Percentiles rank a stretch among this genome's conserved stretches.
Conservation (phyloP, 2,329 filamentous ascomycete genomes). For the Aspergillus sp. region DNA sequence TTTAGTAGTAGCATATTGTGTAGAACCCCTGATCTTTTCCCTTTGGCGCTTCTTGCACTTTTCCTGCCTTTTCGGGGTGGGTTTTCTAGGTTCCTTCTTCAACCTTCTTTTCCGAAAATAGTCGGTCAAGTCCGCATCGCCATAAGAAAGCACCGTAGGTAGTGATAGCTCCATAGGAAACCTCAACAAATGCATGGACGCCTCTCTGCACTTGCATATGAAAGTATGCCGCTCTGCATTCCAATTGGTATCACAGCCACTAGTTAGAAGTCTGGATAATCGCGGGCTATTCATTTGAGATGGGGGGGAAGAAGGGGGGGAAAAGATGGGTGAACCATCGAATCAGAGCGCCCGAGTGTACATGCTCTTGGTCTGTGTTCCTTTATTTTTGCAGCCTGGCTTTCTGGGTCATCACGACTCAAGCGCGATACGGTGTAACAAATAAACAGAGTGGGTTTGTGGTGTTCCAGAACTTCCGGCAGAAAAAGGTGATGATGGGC, state of each 20-base stretch:
- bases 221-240: not conserved
- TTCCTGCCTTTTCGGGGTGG: not conserved
- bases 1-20: not conserved
- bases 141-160: not conserved
- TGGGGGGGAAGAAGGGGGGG: not conserved
- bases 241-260: not conserved
- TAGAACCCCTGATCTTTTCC: not conserved
- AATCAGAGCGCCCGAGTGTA: not conserved
- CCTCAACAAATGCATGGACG: not conserved
- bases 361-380: not conserved
- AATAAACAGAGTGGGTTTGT: conserved; percentile 9
- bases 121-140: conserved; percentile 4
- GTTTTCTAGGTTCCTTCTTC: conserved; percentile 13
- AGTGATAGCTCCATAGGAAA: not conserved
- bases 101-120: conserved; percentile 10
- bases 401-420: conserved; percentile 13
- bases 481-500: conserved; percentile 1
- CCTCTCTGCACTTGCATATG: conserved; percentile 3
- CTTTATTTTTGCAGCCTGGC: conserved; percentile 6
- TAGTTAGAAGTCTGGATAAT: not conserved
- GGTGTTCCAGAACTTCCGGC: conserved; percentile 20
- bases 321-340: not conserved
- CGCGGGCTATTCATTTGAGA: not conserved
- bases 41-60: not conserved
- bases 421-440: conserved; percentile 14